phyloP scores from a whole-genome alignment of 345 rosid species.

The Xanthoceras sorbifolium region DNA sequence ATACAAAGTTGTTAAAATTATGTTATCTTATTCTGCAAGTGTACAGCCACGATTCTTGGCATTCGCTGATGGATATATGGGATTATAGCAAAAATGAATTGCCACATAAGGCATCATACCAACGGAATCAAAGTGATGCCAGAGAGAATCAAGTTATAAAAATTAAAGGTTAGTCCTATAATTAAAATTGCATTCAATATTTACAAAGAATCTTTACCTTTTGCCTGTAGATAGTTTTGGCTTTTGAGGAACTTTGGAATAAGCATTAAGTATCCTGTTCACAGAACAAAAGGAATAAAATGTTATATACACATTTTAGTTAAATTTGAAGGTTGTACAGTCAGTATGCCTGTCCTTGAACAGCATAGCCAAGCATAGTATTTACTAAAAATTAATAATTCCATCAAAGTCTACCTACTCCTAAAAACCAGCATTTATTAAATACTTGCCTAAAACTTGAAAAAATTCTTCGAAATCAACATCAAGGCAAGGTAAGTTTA shows the following conservation, averaged over 20 bases:
- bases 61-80: background rate
- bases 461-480: background rate
- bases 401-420: background rate
- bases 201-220: conserved; percentile 37
- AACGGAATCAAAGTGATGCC: background rate
- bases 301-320: conserved; percentile 4
- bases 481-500: background rate
- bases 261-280: conserved; percentile 61
- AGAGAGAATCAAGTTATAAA: background rate
- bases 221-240: conserved; percentile 47
- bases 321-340: background rate
- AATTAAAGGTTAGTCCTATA: background rate
- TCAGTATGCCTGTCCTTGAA: background rate
- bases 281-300: conserved; percentile 18
- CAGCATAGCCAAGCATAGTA: background rate
- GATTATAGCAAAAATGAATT: background rate
- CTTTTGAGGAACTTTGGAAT: conserved; percentile 62
- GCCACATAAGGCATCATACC: background rate
- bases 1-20: background rate
- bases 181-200: background rate
- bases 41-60: background rate
- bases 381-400: background rate
- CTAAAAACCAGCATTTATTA: background rate
- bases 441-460: background rate
- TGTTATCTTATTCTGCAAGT: background rate